Base-by-base conservation (phyloP, 2,329 filamentous ascomycete species). In the Beauveria scarabaeidicola region DNA sequence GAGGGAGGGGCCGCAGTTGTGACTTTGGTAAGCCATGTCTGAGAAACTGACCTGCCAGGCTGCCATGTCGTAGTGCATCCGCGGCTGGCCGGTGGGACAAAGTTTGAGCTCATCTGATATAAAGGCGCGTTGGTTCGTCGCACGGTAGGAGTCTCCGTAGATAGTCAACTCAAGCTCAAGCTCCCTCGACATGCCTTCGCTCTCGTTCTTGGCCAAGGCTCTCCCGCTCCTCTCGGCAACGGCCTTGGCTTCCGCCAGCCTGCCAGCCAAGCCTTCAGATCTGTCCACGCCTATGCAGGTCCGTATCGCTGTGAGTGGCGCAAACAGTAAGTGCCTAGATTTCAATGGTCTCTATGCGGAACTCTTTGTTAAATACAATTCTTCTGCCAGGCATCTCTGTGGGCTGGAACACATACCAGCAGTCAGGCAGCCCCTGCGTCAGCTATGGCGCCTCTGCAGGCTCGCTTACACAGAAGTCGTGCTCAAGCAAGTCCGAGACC, bases 341-440 rank as follows among this genome's bases (percentile, higher is more conserved):
- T 27, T 23, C 23, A 25, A 38, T n/a, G 6, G 57, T 58, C 36
- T 56, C 7, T 56, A 54, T 60, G 55, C 10, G 9, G 4, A 19
- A 25, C 21, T 9, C 8, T 11, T 9, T 15, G 17, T 36, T 32
- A n/a, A 47, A 23, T 9, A 29, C 11, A 11, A 40, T 5, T 44
- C 8, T 32, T 1, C 47, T 13, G 32, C 19, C 19, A 82, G 80
- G 76, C 38, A 73, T 83, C 7, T 77, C 78, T 0, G 70, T 84
- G 40, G 80, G 76, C 1, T 84, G 81, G 81, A 83, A 83, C 65
- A 84, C 81, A 0, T 84, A 82, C 64, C 62, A 74, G 59, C 64
- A 77, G 62, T 65, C 80, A 15, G 66, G 65, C 60, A 65, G 75
- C 41, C 68, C 77, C 13, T 84, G 81, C 59, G 81, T 84, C 5